These are phyloP conservation scores for Botrytis paeoniae DNA, from an alignment of 2,329 filamentous ascomycete species.

Conservation along the genomic window DNA sequence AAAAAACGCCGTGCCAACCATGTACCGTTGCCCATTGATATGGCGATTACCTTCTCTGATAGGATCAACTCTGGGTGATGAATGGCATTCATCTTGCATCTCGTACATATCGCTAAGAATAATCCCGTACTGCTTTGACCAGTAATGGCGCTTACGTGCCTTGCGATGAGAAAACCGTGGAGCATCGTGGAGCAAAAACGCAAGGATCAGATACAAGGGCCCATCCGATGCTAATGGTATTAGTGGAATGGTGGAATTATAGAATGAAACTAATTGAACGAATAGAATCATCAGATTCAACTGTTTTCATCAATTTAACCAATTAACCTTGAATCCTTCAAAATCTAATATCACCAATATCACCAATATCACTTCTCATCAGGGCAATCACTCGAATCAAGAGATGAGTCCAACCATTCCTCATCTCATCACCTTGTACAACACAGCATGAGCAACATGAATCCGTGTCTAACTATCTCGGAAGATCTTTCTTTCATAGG, in stretches of 20 bases:
- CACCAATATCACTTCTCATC: background rate
- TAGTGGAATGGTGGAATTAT: background rate
- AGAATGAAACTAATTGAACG: background rate
- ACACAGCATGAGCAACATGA: constrained; percentile 8
- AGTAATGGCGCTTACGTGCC: constrained; percentile 17
- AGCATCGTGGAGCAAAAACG: background rate
- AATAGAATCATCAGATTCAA: background rate
- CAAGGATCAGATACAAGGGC: constrained; percentile 1
- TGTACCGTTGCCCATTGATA: constrained; percentile 1
- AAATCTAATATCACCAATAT: constrained; percentile 1
- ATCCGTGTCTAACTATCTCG: background rate
- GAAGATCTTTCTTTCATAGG: constrained; percentile 4
- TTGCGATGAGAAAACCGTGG: background rate
- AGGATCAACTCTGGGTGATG: background rate
- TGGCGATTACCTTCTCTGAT: background rate
- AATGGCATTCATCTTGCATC: constrained; percentile 13
- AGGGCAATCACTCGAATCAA: constrained; percentile 10
- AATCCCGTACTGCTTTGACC: constrained; percentile 8
- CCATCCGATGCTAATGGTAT: background rate
- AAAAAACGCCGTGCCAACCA: constrained; percentile 12
- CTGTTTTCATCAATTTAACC: background rate
- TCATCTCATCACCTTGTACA: constrained; percentile 11
- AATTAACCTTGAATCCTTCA: background rate
- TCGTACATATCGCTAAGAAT: constrained; percentile 16
- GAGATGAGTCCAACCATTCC: constrained; percentile 4